Evolutionary conservation across 306 rosid species (phyloP).

Genomic region (Fagus crenata): DNA sequence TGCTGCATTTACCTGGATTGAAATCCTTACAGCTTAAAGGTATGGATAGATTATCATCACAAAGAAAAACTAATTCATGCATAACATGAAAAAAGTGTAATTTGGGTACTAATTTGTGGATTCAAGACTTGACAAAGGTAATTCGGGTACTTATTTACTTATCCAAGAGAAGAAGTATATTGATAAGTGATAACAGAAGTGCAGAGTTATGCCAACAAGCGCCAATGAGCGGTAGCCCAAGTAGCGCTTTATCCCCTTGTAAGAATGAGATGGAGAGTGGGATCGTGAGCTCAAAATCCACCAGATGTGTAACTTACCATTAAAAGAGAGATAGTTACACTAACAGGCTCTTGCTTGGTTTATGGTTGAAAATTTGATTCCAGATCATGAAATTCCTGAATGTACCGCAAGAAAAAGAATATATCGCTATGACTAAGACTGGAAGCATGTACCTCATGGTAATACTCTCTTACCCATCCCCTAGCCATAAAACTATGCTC

Average conservation of each 20-base stretch:
- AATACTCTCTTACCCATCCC: neutral
- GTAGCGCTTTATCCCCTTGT: too few relatives aligned
- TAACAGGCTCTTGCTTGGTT: neutral
- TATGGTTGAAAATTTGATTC: neutral
- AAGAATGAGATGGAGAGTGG: too few relatives aligned
- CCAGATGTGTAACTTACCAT: too few relatives aligned
- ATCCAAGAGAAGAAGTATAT: neutral
- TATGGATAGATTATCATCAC: neutral
- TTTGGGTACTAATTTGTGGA: neutral
- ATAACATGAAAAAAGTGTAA: too few relatives aligned
- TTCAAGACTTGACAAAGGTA: neutral
- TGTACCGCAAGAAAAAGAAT: neutral
- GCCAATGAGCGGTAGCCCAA: too few relatives aligned
- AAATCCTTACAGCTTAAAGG: constrained; percentile 28
- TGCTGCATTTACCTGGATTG: constrained; percentile 69
- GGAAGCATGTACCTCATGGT: neutral
- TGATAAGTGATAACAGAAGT: neutral
- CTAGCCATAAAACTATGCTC: neutral
- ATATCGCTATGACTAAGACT: neutral
- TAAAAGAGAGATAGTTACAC: neutral
- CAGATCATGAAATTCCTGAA: neutral
- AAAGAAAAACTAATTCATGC: neutral
- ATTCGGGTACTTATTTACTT: neutral
- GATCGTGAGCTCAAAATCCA: too few relatives aligned
- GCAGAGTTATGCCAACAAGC: neutral